Base-by-base conservation (phyloP, 345 rosid species). In the Carallia pectinifolia region DNA sequence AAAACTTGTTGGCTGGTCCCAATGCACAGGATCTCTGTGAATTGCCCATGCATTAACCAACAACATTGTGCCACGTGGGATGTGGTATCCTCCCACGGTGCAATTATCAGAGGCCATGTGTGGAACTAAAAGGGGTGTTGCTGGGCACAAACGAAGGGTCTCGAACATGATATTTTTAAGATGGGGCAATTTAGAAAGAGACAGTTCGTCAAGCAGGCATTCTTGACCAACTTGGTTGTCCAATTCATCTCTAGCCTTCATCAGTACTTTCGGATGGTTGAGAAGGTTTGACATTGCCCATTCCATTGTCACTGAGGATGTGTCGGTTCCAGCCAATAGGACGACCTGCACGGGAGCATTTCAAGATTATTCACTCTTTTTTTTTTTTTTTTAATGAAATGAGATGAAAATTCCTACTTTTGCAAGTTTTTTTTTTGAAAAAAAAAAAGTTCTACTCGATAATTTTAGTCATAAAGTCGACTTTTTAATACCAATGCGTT, bases 11-110 rank as follows among this genome's bases (percentile, higher is more conserved):
- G 91, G 76, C 13, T 85, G 85, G 0, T 82, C 77, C 90, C 89
- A 89, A 2, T 70, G 0, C 1, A 4, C 33, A 0, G 88, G 85
- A 34, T 87, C 89, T 65, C 90, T 75, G 0, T 87, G 87, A 15
- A 90, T 85, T 3, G 85, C 78, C 90, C 90, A 89, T 0, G 56
- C 82, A 61, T 87, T 87, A 2, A 73, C 68, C 53, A 88, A 39
- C 6, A 90, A 33, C 0, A 82, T 85, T 27, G 89, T 81, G 19
- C 67, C 82, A 30, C 74, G 60, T n/a, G 88, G 83, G 18, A 86
- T 36, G 12, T 83, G 55, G 19, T 79, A 88, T 0, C 86, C 88
- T 0, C 73, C 86, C 1, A 86, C 40, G 4, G 27, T 68, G 40
- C 88, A 86, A 53, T 85, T 79, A 1, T 69, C 67, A 0, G 87